Conservation (phyloP, 2,329 filamentous ascomycete species). For the Mollisiaceae sp. region DNA sequence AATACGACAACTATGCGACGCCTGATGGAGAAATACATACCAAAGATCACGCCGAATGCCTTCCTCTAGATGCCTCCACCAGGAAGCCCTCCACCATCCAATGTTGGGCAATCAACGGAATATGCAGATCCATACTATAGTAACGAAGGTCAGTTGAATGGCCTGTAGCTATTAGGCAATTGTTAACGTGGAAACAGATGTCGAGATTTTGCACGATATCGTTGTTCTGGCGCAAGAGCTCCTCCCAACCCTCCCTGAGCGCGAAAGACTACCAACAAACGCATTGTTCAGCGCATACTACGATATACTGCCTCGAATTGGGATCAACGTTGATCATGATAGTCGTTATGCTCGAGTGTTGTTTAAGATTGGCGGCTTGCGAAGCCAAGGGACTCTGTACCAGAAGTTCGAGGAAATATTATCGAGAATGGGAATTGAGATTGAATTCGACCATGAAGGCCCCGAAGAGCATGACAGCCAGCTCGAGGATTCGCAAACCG, state of each 20-base stretch:
- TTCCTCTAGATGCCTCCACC: slow-evolving; percentile 40
- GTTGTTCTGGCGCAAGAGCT: slow-evolving; percentile 73
- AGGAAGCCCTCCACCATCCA: slow-evolving; percentile 35
- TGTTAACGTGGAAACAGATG: slow-evolving; percentile 59
- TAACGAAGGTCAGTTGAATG: slow-evolving; percentile 58
- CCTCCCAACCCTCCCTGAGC: slow-evolving; percentile 59
- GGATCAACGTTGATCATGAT: slow-evolving; percentile 74
- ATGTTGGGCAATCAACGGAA: slow-evolving; percentile 40
- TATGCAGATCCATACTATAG: slow-evolving; percentile 56
- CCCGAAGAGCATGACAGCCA: slow-evolving; percentile 24
- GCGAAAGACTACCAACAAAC: slow-evolving; percentile 71
- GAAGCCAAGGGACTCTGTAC: slow-evolving; percentile 59
- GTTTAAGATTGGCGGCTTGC: slow-evolving; percentile 75
- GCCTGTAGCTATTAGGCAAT: background rate
- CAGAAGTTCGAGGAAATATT: slow-evolving; percentile 75
- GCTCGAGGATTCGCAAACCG: slow-evolving; percentile 22
- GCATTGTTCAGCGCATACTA: slow-evolving; percentile 85
- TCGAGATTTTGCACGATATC: slow-evolving; percentile 78
- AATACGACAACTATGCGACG: slow-evolving; percentile 32
- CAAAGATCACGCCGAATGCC: slow-evolving; percentile 35
- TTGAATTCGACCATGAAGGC: slow-evolving; percentile 58
- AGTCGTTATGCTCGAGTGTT: slow-evolving; percentile 78
- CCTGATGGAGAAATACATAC: slow-evolving; percentile 8
- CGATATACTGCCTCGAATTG: slow-evolving; percentile 71
- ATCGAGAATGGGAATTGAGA: slow-evolving; percentile 70